These are phyloP conservation scores for Zygoascus bituminiphila DNA, from an alignment of 805 yeast species.

Conservation along the genomic window DNA sequence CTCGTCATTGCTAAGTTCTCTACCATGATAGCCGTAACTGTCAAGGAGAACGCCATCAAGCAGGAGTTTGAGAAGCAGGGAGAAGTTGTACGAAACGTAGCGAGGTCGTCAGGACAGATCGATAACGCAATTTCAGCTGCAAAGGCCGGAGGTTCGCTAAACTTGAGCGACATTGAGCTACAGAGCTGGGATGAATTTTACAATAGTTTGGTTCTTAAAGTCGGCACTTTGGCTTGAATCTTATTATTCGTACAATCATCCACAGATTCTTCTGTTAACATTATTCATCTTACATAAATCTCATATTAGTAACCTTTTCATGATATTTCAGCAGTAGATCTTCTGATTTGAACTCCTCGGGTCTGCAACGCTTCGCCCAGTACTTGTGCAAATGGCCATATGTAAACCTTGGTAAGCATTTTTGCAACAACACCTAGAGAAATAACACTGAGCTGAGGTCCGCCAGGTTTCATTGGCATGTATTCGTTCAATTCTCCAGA, in stretches of 20 bases:
- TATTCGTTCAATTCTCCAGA: slow-evolving; percentile 2
- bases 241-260: too few relatives aligned
- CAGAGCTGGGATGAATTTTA: slow-evolving; percentile 3
- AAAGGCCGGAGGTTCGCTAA: not conserved
- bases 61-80: slow-evolving; percentile 55
- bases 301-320: not conserved
- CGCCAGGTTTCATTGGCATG: slow-evolving; percentile 2
- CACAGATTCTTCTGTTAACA: too few relatives aligned
- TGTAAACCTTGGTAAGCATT: slow-evolving; percentile 17
- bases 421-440: slow-evolving; percentile 16
- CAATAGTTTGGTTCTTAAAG: not conserved
- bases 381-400: slow-evolving; percentile 23
- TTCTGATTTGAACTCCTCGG: slow-evolving; percentile 13
- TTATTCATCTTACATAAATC: not conserved
- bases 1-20: slow-evolving; percentile 32
- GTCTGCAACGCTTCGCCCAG: slow-evolving; percentile 20
- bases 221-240: too few relatives aligned
- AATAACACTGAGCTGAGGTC: slow-evolving; percentile 14
- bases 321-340: not conserved
- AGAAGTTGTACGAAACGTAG: slow-evolving; percentile 33
- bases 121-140: not conserved
- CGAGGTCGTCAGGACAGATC: not conserved
- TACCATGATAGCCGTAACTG: slow-evolving; percentile 39
- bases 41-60: slow-evolving; percentile 55
- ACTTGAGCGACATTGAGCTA: not conserved